Evolutionary conservation across 1,284 basidiomycete species (phyloP).

Genomic region (Cutaneotrichosporon arboriforme): DNA sequence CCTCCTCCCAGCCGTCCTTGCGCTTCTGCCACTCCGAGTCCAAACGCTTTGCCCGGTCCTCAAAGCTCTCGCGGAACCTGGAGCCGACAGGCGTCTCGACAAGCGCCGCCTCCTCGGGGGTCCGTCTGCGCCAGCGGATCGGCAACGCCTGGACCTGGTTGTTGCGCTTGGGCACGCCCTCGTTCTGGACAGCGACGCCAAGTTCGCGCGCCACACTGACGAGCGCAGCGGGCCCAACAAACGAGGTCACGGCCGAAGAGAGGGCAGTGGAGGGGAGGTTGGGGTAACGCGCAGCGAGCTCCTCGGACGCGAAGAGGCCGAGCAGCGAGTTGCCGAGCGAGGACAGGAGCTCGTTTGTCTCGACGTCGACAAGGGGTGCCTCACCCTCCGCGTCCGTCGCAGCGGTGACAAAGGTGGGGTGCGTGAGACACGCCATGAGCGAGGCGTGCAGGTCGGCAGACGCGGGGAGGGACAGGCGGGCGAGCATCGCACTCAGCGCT

Average conservation of each 20-base stretch:
- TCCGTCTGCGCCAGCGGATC: conserved; percentile 55
- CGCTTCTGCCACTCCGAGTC: conserved; percentile 16
- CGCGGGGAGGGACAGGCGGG: conserved; percentile 38
- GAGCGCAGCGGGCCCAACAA: conserved; percentile 79
- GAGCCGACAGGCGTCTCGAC: conserved; percentile 24
- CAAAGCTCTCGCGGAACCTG: conserved; percentile 21
- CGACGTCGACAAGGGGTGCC: conserved; percentile 15
- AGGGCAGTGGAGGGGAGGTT: conserved; percentile 84
- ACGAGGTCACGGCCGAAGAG: conserved; percentile 83
- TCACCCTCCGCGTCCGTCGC: not conserved
- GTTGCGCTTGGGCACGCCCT: conserved; percentile 19
- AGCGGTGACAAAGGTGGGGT: conserved; percentile 61
- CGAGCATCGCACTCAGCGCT: conserved; percentile 38
- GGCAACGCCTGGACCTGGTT: conserved; percentile 24
- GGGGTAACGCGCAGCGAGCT: conserved; percentile 75
- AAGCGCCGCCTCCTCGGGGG: conserved; percentile 48
- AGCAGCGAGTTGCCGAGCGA: conserved; percentile 82
- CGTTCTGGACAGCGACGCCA: conserved; percentile 35
- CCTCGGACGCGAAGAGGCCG: conserved; percentile 85
- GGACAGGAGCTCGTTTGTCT: conserved; percentile 73
- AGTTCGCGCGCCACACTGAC: conserved; percentile 78
- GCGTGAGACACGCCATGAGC: conserved; percentile 54
- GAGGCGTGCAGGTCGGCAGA: conserved; percentile 26
- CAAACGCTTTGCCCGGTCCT: conserved; percentile 8
- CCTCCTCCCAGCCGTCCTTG: conserved; percentile 38